Base-by-base conservation (phyloP, 345 rosid species). In the Hibiscus tridactylites region DNA sequence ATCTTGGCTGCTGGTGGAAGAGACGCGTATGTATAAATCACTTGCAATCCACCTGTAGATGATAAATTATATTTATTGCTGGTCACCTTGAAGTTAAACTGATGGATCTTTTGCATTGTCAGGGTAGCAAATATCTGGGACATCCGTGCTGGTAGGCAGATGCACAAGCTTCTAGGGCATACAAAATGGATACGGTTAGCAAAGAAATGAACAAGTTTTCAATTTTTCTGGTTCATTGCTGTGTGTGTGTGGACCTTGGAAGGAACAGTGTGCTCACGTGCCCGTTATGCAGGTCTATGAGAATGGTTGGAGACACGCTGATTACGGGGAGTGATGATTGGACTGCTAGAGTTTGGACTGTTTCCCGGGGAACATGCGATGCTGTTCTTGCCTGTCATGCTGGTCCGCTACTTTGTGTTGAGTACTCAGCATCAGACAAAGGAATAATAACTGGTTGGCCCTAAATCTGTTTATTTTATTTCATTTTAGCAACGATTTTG, bases 321-420 rank as follows among this genome's bases (percentile, higher is more conserved):
- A 78, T 96, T 72, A 96, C 98, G 47, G 99, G 98, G 60, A 89
- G 99, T 79, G 99, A 96, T 83, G 99, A 96, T 76, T 96, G 99
- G 99, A 96, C 99, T 1, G 99, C 99, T 63, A 86, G 99, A 84
- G 83, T 96, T 65, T 96, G 99, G 99, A 89, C 99, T 67, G 87
- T 95, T 77, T 86, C 97, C 67, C 85, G 85, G 77, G 99, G 99
- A 75, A 80, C 90, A 44, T 90, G 98, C 70, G 94, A 92, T 69
- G 90, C 93, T 44, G 96, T 96, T 73, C 86, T 96, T 53, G 98
- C 99, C 59, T 92, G 98, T 80, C 99, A 96, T 80, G 98, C 96
- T 69, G 97, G 99, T 61, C 96, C 99, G 5, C 83, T 92, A 71
- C 78, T 82, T 61, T 80, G 88, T 71, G 99, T 96, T 6, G 99